phyloP scores from a whole-genome alignment of 1,284 basidiomycete genomes.

The Irpex sp. region DNA sequence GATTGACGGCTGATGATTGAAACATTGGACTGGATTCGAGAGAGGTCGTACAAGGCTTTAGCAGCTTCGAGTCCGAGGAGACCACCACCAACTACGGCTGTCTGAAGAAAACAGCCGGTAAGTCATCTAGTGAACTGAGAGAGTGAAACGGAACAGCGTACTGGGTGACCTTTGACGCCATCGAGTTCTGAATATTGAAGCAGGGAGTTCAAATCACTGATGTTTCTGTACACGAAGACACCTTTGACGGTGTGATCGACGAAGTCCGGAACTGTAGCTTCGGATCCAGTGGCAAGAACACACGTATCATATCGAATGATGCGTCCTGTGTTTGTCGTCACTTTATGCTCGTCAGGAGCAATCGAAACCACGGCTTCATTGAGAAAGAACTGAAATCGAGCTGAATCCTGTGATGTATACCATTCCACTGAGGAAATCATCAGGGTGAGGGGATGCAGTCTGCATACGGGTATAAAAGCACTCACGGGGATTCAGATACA shows the following conservation, averaged over 20 bases:
- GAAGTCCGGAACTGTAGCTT: constrained; percentile 65
- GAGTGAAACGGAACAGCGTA: constrained; percentile 5
- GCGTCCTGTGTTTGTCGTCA: constrained; percentile 46
- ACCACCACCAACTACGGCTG: constrained; percentile 69
- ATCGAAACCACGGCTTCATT: constrained; percentile 52
- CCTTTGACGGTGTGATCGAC: constrained; percentile 44
- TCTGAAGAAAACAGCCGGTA: constrained; percentile 21
- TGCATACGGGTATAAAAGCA: neutral
- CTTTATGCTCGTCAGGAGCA: constrained; percentile 39
- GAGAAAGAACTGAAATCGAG: constrained; percentile 49
- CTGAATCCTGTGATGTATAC: constrained; percentile 58
- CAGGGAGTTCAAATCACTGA: constrained; percentile 62
- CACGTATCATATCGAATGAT: constrained; percentile 57
- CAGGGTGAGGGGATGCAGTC: neutral
- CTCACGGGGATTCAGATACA: constrained; percentile 58
- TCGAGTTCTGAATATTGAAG: constrained; percentile 50
- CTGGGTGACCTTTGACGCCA: constrained; percentile 33
- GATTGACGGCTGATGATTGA: constrained; percentile 58
- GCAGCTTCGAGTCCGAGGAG: constrained; percentile 74
- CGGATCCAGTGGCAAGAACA: constrained; percentile 71
- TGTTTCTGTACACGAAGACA: constrained; percentile 73
- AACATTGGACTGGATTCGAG: constrained; percentile 36
- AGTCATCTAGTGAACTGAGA: neutral
- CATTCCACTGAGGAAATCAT: constrained; percentile 35
- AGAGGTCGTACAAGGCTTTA: constrained; percentile 66